Percentiles rank a stretch among this genome's conserved stretches.
Conservation (phyloP, 208 protist genomes). For the Herpetomonas tarakana region DNA sequence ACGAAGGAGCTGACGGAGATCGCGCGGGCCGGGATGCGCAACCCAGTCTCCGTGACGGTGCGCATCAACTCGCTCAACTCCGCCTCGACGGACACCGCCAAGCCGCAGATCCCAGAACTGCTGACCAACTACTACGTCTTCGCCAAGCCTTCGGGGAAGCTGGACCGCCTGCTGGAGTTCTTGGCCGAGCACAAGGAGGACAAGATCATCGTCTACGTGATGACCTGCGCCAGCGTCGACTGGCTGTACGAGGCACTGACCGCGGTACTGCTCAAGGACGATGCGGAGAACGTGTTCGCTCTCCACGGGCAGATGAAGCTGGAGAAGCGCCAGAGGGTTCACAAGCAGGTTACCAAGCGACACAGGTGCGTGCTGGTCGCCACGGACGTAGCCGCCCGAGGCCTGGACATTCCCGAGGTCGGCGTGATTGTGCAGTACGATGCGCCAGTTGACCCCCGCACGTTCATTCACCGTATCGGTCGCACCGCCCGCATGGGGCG, state of each 20-base stretch:
- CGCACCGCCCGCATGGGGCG: constrained; percentile 96
- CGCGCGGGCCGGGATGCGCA: constrained; percentile 87
- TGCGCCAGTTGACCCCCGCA: constrained; percentile 91
- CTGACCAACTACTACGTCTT: constrained; percentile 89
- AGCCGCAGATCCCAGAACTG: constrained; percentile 86
- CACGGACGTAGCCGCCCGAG: constrained; percentile 95
- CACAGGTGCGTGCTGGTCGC: constrained; percentile 91
- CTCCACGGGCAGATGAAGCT: constrained; percentile 93
- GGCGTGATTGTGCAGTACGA: constrained; percentile 98
- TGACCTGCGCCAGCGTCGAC: constrained; percentile 92
- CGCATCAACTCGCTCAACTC: constrained; percentile 53
- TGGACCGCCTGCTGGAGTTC: constrained; percentile 86
- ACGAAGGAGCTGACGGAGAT: constrained; percentile 90
- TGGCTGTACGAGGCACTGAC: constrained; percentile 82
- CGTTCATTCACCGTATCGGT: constrained; percentile 97
- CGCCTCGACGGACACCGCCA: constrained; percentile 32
- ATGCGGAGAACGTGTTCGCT: constrained; percentile 67
- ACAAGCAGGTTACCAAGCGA: constrained; percentile 58
- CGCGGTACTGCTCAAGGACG: constrained; percentile 53
- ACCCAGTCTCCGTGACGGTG: constrained; percentile 88
- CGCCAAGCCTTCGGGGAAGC: constrained; percentile 69
- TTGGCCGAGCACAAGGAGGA: constrained; percentile 46
- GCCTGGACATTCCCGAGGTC: constrained; percentile 96
- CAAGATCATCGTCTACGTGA: constrained; percentile 92
- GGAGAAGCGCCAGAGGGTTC: constrained; percentile 83